Base-by-base conservation (phyloP, 2,329 filamentous ascomycete genomes). In the Sporothrix luriei region DNA sequence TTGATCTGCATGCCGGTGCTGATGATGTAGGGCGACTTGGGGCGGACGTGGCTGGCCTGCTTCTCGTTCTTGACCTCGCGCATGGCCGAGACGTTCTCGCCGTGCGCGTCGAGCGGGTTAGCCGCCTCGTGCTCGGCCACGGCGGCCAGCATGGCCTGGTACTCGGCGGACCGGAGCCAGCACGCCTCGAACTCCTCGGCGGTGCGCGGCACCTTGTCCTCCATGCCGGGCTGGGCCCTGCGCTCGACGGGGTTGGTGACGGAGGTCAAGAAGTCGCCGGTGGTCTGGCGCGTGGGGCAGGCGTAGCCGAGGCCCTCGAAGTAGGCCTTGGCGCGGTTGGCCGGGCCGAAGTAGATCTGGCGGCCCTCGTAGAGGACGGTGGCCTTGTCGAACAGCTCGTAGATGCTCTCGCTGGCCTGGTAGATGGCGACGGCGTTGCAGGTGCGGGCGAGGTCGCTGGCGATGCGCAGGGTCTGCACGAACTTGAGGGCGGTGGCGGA, bases 11-110 rank as follows among this genome's bases (percentile, higher is more conserved):
- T 80, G 2, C 80, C 76, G 78, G 89, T 93, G 77, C 79, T 78
- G 0, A 90, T 91, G 59, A 84, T 97, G 78, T 87, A 91, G 96
- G 0, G 93, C 92, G 2, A 92, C 95, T 77, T 87, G 87, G 85
- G 77, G 84, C 51, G 87, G 88, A 43, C 93, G 74, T 1, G 90
- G 91, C 82, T 85, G 71, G 87, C 84, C 76, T 88, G 86, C 75
- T 87, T 88, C 0, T 82, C 77, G 10, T 81, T 78, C 0, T 87
- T 88, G 5, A 87, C 84, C 5, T 80, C 76, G 0, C 83, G 79
- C 0, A 82, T 82, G 0, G 81, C 79, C 0, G 87, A 85, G 78
- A 46, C 79, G 77, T 0, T 78, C 76, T 14, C 75, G 19, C 80
- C 76, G 84, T 7, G 81, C 80, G 69, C 80, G 78, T 78, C 81